Percentiles rank a stretch among this genome's conserved stretches.
These are phyloP conservation scores for Psidium friedrichsthalianum DNA, from an alignment of 345 rosid species.

Conservation along the genomic window DNA sequence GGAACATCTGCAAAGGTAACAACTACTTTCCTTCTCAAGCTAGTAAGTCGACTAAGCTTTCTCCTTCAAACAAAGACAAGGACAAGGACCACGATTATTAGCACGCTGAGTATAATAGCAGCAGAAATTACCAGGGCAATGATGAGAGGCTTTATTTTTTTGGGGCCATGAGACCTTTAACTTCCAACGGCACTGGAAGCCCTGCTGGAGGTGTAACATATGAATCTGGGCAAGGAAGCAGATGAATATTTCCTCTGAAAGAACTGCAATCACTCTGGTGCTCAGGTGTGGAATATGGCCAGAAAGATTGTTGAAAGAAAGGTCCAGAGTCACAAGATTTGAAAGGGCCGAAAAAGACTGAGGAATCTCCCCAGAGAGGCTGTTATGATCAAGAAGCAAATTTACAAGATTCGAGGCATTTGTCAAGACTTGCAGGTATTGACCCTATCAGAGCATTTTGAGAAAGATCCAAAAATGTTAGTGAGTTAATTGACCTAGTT, in stretches of 20 bases:
- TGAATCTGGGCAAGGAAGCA: slow-evolving; percentile 19
- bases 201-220: slow-evolving; percentile 2
- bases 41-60: slow-evolving; percentile 8
- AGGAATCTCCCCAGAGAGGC: slow-evolving; percentile 48
- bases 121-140: slow-evolving; percentile 24
- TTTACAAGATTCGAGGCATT: slow-evolving; percentile 27
- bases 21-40: slow-evolving; percentile 24
- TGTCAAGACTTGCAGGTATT: slow-evolving; percentile 33
- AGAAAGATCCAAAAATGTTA: slow-evolving; percentile 46
- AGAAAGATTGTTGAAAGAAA: slow-evolving; percentile 49
- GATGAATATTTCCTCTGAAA: slow-evolving; percentile 24
- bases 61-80: slow-evolving; percentile 16
- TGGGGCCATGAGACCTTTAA: slow-evolving; percentile 5
- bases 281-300: slow-evolving; percentile 30
- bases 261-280: slow-evolving; percentile 21
- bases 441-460: slow-evolving; percentile 37
- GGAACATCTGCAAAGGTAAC: slow-evolving; percentile 57
- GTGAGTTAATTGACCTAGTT: slow-evolving; percentile 31
- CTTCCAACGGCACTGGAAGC: slow-evolving; percentile 6
- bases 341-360: slow-evolving; percentile 29
- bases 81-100: slow-evolving; percentile 9
- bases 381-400: slow-evolving; percentile 34
- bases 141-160: slow-evolving; percentile 10
- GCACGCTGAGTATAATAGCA: slow-evolving; percentile 15
- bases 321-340: slow-evolving; percentile 24